Conservation (phyloP, 371 early-diverging fungal species). For the Catenaria anguillulae region DNA sequence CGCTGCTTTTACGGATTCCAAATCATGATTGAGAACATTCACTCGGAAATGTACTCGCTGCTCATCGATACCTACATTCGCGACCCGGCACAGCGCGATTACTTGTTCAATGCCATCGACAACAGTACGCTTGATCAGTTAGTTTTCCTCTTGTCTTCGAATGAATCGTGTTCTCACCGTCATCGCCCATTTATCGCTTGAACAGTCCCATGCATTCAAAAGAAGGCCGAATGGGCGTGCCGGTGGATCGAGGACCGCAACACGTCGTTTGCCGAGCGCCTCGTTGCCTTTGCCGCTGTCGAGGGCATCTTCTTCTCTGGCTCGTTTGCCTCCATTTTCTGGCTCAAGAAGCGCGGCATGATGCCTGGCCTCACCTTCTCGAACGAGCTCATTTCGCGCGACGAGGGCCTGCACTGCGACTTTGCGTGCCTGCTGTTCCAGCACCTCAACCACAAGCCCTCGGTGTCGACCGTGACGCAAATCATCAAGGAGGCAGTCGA, state of each 20-base stretch:
- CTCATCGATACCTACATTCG: conserved; percentile 97
- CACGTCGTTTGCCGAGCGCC: conserved; percentile 84
- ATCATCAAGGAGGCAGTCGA: conserved; percentile 90
- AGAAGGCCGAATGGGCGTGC: conserved; percentile 99
- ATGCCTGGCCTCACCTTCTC: conserved; percentile 99
- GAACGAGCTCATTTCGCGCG: conserved; percentile 98
- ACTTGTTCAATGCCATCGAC: conserved; percentile 92
- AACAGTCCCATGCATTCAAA: conserved; percentile 76
- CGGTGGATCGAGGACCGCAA: conserved; percentile 82
- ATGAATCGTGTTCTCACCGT: neutral
- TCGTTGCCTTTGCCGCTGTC: conserved; percentile 98
- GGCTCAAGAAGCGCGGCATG: conserved; percentile 99
- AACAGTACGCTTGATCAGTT: too few relatives aligned
- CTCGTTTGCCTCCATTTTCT: conserved; percentile 98
- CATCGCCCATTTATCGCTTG: neutral
- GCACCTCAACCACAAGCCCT: conserved; percentile 67
- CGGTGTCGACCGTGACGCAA: conserved; percentile 44
- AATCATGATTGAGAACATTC: conserved; percentile 99
- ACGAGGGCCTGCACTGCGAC: conserved; percentile 99
- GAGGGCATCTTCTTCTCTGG: conserved; percentile 99
- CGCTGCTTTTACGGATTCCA: conserved; percentile 99
- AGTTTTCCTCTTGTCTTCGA: conserved; percentile 18
- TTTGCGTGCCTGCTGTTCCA: conserved; percentile 97
- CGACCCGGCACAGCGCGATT: conserved; percentile 70
- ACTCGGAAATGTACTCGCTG: conserved; percentile 97